Evolutionary conservation across 2,329 filamentous ascomycete species (phyloP).

Genomic region (Diaporthe humulicola): DNA sequence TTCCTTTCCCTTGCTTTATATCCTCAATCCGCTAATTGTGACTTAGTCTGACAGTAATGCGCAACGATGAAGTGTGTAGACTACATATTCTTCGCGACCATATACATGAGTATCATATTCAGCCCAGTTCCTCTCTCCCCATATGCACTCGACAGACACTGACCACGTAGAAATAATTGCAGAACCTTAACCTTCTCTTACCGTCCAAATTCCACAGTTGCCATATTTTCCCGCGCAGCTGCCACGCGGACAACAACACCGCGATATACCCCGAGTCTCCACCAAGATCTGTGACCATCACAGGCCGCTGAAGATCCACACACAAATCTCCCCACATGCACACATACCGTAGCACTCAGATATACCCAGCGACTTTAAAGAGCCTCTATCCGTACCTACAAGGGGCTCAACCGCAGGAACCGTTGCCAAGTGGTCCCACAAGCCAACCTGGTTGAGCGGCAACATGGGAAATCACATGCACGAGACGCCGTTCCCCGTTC

Average conservation of each 20-base stretch:
- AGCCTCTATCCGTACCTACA: too few relatives aligned
- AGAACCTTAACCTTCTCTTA: not conserved
- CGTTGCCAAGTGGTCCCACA: not conserved
- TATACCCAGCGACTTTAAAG: not conserved
- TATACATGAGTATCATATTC: too few relatives aligned
- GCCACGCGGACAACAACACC: not conserved
- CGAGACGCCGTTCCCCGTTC: not conserved
- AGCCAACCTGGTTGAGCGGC: too few relatives aligned
- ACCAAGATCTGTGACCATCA: not conserved
- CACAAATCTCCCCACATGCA: not conserved
- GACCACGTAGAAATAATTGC: too few relatives aligned
- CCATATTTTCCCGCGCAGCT: not conserved
- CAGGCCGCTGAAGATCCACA: not conserved
- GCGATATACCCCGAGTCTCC: not conserved
- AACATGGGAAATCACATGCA: not conserved
- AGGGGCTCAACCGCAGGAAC: not conserved
- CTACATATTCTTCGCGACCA: too few relatives aligned
- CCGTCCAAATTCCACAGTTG: accelerated
- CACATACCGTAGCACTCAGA: not conserved
- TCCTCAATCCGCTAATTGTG: not conserved
- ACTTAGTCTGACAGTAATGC: too few relatives aligned
- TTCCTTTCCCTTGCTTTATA: not conserved
- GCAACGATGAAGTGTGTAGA: too few relatives aligned
- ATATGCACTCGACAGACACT: too few relatives aligned
- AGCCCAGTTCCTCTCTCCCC: too few relatives aligned